phyloP scores from a whole-genome alignment of 2,329 filamentous ascomycete species.

The Colletotrichum sojae region DNA sequence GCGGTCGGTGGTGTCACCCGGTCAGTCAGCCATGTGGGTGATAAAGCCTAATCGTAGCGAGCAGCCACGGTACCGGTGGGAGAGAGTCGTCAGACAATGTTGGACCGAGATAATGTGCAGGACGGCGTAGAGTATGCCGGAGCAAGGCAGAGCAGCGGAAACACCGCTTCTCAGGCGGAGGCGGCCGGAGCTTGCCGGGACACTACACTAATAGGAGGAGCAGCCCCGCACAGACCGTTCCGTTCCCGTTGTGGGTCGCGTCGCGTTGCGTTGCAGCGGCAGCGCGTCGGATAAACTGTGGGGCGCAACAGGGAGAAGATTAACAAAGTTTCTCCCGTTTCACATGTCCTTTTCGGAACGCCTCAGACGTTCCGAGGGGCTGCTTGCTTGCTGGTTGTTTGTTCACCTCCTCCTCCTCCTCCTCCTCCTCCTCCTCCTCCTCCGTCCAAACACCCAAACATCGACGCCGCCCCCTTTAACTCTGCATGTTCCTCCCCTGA shows the following conservation, averaged over 20 bases:
- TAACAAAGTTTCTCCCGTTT: slow-evolving; percentile 28
- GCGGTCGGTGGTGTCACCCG: slow-evolving; percentile 12
- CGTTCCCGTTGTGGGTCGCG: slow-evolving; percentile 1
- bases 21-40: slow-evolving; percentile 5
- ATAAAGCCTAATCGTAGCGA: not conserved
- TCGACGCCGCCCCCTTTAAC: no score
- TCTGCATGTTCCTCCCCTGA: not conserved
- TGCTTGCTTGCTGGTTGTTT: not conserved
- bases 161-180: not conserved
- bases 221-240: slow-evolving; percentile 20
- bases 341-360: slow-evolving; percentile 22
- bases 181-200: slow-evolving; percentile 10
- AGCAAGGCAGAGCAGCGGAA: not conserved
- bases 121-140: not conserved
- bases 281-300: slow-evolving; percentile 21
- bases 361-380: slow-evolving; percentile 14
- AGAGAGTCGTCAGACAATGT: not conserved
- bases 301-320: slow-evolving; percentile 2
- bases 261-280: no score
- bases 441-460: not conserved
- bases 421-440: no score
- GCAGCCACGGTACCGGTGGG: no score
- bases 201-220: not conserved
- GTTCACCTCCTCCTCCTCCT: not conserved
- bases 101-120: not conserved